Evolutionary conservation across 202 grass and related monocot species (phyloP).

Genomic region (Carex arenaria): DNA sequence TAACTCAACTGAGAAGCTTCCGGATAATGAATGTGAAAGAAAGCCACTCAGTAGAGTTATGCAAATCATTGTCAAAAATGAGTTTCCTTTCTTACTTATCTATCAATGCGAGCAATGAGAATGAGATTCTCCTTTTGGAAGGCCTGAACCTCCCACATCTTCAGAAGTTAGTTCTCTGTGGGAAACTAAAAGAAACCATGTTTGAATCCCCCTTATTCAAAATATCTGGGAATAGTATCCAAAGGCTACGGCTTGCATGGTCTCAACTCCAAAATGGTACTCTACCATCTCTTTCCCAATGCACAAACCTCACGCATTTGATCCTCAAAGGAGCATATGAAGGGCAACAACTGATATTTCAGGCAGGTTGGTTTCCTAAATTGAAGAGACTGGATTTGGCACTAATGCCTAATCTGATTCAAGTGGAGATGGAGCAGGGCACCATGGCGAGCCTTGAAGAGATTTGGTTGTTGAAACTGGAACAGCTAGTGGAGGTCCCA

Average conservation of each 20-base stretch:
- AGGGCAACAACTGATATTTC: slow-evolving; percentile 23
- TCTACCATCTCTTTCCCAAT: slow-evolving; percentile 18
- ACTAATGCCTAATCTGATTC: slow-evolving; percentile 22
- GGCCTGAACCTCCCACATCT: slow-evolving; percentile 15
- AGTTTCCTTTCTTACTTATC: slow-evolving; percentile 22
- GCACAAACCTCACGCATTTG: slow-evolving; percentile 26
- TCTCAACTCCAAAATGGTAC: slow-evolving; percentile 30
- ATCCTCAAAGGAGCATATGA: slow-evolving; percentile 23
- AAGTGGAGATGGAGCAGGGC: slow-evolving; percentile 21
- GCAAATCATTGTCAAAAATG: slow-evolving; percentile 30
- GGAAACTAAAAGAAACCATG: slow-evolving; percentile 23
- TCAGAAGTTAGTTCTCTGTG: slow-evolving; percentile 27
- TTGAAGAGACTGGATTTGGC: slow-evolving; percentile 13
- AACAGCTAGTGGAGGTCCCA: slow-evolving; percentile 29
- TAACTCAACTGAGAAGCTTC: slow-evolving; percentile 30
- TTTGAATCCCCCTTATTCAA: slow-evolving; percentile 20
- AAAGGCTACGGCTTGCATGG: slow-evolving; percentile 8
- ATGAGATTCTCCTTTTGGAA: slow-evolving; percentile 26
- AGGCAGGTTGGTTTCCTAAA: slow-evolving; percentile 26
- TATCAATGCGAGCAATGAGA: slow-evolving; percentile 32
- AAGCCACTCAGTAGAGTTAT: slow-evolving; percentile 17
- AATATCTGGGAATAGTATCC: not conserved
- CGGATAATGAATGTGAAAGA: slow-evolving; percentile 35
- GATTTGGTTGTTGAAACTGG: slow-evolving; percentile 16
- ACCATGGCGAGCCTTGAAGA: slow-evolving; percentile 26